Base-by-base conservation (phyloP, 1,284 basidiomycete genomes). In the Pulveroboletus sp. region DNA sequence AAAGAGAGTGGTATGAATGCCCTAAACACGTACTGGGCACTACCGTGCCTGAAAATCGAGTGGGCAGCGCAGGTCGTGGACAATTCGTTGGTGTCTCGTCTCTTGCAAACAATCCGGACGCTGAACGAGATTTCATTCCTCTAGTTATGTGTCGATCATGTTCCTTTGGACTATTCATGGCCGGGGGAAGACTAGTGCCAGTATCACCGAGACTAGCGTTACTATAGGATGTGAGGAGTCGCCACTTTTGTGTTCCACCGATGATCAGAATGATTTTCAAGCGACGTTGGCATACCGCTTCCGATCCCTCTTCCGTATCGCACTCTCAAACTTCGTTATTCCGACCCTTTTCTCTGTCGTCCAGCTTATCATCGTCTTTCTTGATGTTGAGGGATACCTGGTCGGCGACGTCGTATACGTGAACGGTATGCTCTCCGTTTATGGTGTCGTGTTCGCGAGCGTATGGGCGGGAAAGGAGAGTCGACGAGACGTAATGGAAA, bases 401-500 rank as follows among this genome's bases (percentile, higher is more conserved):
- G n/a, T 20, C n/a, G 31, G 38, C 17, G 43, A 40, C 3, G 18
- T 48, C 0, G 14, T 46, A 10, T 29, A 24, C 12, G 42, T 44
- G 40, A 58, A 49, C 29, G 9, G 17, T 10, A 57, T 44, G 35
- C 15, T 57, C 15, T 44, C 56, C 9, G 54, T 51, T 3, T 57
- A 17, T n/a, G 52, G 52, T 5, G 55, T 57, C 20, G 56, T 45
- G 8, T 50, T 57, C 15, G 46, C 42, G 11, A 49, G 24, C 4
- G 38, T 50, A 18, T 57, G 55, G 56, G 42, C 42, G 26, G 43
- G 53, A 3, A 54, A 51, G 26, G 56, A 58, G 5, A 20, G 25
- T 40, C 38, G 46, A 24, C 46, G 42, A 35, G 35, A 33, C 12
- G 26, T 36, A 42, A 36, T 15, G 24, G 22, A 56, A 9, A 31